phyloP scores from a whole-genome alignment of 768 basidiomycete genomes.

The Stropharia rugosoannulata region DNA sequence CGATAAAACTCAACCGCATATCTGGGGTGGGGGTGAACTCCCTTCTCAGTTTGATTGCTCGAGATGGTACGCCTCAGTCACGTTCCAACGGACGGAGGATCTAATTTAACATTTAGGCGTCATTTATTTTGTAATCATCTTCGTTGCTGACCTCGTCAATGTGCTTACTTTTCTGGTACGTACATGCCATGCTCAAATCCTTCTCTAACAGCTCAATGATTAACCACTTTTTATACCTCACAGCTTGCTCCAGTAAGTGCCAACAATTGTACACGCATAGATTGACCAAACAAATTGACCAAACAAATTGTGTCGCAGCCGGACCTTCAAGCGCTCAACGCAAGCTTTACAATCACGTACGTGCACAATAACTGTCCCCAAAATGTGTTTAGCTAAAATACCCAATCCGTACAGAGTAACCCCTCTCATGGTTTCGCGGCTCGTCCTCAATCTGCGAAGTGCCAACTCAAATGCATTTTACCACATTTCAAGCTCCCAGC shows the following conservation, averaged over 20 bases:
- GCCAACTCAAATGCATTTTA: neutral
- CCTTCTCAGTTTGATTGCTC: neutral
- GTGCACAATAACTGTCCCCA: neutral
- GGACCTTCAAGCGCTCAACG: neutral
- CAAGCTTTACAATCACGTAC: neutral
- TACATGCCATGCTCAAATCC: neutral
- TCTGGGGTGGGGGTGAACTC: neutral
- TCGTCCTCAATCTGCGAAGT: neutral
- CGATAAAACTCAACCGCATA: neutral
- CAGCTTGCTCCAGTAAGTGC: neutral
- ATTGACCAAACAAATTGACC: too few relatives aligned
- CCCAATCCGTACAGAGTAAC: neutral
- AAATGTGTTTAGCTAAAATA: too few relatives aligned
- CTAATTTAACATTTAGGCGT: neutral
- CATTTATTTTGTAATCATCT: constrained; percentile 6
- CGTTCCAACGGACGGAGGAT: neutral
- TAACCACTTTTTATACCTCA: too few relatives aligned
- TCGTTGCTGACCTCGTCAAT: constrained; percentile 1
- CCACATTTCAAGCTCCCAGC: too few relatives aligned
- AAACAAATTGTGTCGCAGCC: neutral
- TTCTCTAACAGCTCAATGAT: neutral
- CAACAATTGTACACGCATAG: too few relatives aligned
- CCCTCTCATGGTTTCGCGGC: neutral
- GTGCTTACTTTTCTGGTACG: constrained; percentile 6
- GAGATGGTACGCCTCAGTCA: neutral